Conservation (phyloP, 768 basidiomycete genomes). For the Roridomyces roridus region DNA sequence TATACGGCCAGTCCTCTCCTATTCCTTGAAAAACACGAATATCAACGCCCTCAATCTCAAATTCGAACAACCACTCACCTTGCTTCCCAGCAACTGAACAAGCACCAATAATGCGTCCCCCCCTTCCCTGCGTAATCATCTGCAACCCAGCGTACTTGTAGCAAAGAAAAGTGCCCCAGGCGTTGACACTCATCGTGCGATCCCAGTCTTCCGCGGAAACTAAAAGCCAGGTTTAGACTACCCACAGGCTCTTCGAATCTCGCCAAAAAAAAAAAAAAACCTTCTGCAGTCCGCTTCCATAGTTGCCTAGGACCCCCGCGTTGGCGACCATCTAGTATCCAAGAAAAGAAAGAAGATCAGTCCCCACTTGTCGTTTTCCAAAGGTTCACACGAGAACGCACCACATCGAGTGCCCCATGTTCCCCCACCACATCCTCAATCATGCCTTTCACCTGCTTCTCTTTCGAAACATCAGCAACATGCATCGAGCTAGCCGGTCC, state of each 20-base stretch:
- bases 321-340: slow-evolving; percentile 45
- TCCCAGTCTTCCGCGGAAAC: slow-evolving; percentile 29
- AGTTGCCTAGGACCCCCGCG: slow-evolving; percentile 27
- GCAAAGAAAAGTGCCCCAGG: slow-evolving; percentile 38
- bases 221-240: not conserved
- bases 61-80: too few species aligned
- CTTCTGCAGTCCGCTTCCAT: not conserved
- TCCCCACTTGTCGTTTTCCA: too few species aligned
- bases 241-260: slow-evolving; percentile 5
- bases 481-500: slow-evolving; percentile 4
- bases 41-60: too few species aligned
- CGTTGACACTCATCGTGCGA: slow-evolving; percentile 34
- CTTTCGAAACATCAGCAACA: slow-evolving; percentile 26
- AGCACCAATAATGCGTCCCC: too few species aligned
- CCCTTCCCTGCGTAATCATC: too few species aligned
- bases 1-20: slow-evolving; percentile 1
- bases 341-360: too few species aligned
- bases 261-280: not conserved
- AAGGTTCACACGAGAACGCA: slow-evolving; percentile 17
- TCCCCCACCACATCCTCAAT: slow-evolving; percentile 23
- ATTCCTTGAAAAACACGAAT: too few species aligned
- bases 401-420: slow-evolving; percentile 38
- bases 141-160: slow-evolving; percentile 47
- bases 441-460: slow-evolving; percentile 31
- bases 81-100: slow-evolving; percentile 42